A percentile compares a stretch with the other conserved stretches of the same genome.
Conservation (phyloP, 108 stramenopile species). For the Skeletonema menzelii region DNA sequence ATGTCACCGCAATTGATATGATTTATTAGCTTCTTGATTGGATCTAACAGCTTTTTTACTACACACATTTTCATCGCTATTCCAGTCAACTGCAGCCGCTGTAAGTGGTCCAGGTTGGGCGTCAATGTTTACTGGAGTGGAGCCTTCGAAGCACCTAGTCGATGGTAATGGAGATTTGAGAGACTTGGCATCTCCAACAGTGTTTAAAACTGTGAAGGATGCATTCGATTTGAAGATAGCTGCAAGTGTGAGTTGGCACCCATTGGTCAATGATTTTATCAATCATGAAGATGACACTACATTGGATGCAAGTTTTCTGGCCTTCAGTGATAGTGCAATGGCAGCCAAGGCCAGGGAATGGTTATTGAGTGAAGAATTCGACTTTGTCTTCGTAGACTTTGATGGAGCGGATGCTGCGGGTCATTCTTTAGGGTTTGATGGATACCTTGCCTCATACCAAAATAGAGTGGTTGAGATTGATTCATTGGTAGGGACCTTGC, state of each 20-base stretch:
- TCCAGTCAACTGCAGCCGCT: neutral
- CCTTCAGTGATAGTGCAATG: neutral
- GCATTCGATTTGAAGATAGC: conserved; percentile 1
- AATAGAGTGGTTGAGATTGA: conserved; percentile 1
- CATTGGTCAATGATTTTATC: conserved; percentile 7
- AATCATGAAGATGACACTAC: conserved; percentile 3
- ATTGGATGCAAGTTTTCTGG: neutral
- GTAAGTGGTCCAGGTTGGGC: conserved; percentile 16
- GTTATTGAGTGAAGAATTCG: conserved; percentile 2
- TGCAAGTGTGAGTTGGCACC: conserved; percentile 5
- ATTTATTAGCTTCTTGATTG: too few relatives aligned
- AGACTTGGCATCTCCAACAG: neutral
- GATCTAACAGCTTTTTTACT: too few relatives aligned
- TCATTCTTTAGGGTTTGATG: conserved; percentile 7
- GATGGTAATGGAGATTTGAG: conserved; percentile 7
- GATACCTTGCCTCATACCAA: neutral
- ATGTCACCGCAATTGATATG: too few relatives aligned
- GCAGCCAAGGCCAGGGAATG: conserved; percentile 6
- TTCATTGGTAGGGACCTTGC: neutral
- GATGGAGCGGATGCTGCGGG: conserved; percentile 12
- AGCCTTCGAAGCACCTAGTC: conserved; percentile 1
- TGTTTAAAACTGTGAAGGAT: conserved; percentile 5
- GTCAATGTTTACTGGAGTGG: conserved; percentile 7
- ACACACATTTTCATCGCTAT: too few relatives aligned
- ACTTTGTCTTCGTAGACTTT: conserved; percentile 16